These are phyloP conservation scores for Sordariomycetes sp. DNA, from an alignment of 2,329 filamentous ascomycete genomes.

Conservation along the genomic window DNA sequence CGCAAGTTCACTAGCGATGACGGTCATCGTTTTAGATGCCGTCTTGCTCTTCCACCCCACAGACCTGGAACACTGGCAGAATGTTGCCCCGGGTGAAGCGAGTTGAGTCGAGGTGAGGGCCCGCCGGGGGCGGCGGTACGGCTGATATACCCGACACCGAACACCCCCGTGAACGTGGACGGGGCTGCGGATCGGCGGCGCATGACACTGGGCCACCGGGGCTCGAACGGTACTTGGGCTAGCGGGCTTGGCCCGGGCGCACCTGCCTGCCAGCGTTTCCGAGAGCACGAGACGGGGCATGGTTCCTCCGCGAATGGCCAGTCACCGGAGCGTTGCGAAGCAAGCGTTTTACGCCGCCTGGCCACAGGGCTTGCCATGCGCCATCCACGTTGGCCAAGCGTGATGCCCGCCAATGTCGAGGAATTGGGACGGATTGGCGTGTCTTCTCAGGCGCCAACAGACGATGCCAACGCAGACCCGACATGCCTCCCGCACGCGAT, in stretches of 20 bases:
- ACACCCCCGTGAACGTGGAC: neutral
- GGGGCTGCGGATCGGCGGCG: neutral
- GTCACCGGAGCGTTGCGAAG: neutral
- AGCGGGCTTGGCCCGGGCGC: neutral
- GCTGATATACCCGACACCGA: neutral
- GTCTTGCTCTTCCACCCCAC: neutral
- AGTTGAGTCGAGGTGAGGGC: too few relatives aligned
- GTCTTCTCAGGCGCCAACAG: neutral
- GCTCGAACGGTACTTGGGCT: neutral
- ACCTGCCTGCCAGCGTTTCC: neutral
- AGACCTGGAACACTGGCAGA: neutral
- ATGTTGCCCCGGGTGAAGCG: neutral
- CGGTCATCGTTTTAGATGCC: neutral
- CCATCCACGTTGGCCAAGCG: neutral
- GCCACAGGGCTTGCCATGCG: neutral
- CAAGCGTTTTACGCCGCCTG: neutral
- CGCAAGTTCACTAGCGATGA: neutral
- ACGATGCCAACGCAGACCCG: neutral
- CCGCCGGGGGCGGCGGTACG: neutral
- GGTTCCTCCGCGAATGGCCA: neutral
- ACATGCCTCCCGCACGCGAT: neutral
- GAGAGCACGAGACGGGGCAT: neutral
- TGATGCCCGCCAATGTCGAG: neutral
- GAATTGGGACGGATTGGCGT: neutral
- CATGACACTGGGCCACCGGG: neutral